Base-by-base conservation (phyloP, 2,329 filamentous ascomycete genomes). In the Amesomyces nigricolor region DNA sequence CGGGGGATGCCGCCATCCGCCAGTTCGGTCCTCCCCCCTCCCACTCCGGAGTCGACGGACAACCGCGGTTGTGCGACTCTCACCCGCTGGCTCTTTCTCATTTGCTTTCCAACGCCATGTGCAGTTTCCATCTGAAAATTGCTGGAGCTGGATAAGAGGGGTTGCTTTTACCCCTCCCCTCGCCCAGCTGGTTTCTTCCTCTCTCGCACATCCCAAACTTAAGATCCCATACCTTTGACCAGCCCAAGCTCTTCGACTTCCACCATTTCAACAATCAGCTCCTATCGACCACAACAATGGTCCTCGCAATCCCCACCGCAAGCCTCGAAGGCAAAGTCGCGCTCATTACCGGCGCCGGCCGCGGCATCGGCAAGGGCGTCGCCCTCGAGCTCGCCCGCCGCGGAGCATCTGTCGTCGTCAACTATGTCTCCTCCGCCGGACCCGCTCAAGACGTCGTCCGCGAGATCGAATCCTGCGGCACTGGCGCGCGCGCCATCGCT, bases 291-390 rank as follows among this genome's bases (percentile, higher is more conserved):
- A 26, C 6, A 26, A 26, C 4, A 35, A 64, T 65, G 68, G 63
- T 64, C 43, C 19, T 65, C 52, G 58, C 62, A 3, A 53, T 65
- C 9, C 64, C 64, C 57, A 63, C 75, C 72, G 71, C 64, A 53
- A 64, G 47, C 51, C 57, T 59, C 39, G 50, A 57, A n/a, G 54
- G 54, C 57, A 59, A 59, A 51, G 57, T 59, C 6, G 67, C 67
- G 10, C 60, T 69, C 0, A 66, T 69, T 8, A 69, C 67, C 3
- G 67, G 67, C 8, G 63, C 68, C 4, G 66, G 74, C 30, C 77
- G 84, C 5, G 84, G 86, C 63, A 78, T 85, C 46, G 81, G 80
- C n/a, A 79, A 82, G 11, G 79, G 82, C 60, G 75, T 85, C 19
- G 80, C 80, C 7, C 80, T 83, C 1, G 62, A 67, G 57, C 64